Evolutionary conservation across 805 yeast species (phyloP).

Genomic region (Lipomyces yamadae): DNA sequence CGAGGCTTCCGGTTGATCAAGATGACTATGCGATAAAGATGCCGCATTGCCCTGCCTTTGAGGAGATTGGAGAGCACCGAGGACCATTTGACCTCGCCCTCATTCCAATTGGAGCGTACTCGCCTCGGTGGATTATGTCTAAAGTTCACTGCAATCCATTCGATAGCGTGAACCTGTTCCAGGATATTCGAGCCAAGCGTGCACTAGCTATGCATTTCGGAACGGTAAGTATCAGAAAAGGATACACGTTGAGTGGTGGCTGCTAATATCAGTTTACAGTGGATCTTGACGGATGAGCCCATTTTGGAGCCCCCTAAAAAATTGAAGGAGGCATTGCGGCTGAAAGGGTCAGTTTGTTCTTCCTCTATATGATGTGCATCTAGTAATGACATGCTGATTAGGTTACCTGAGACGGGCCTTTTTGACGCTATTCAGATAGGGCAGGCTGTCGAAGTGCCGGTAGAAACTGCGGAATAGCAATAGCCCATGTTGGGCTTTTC

Average conservation of each 20-base stretch:
- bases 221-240: slow-evolving; percentile 17
- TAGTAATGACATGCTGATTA: background rate
- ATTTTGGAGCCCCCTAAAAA: slow-evolving; percentile 28
- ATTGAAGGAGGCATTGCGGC: slow-evolving; percentile 23
- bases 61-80: slow-evolving; percentile 26
- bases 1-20: slow-evolving; percentile 13
- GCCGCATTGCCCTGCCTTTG: slow-evolving; percentile 32
- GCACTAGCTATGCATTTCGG: slow-evolving; percentile 35
- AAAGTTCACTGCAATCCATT: slow-evolving; percentile 27
- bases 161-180: slow-evolving; percentile 30
- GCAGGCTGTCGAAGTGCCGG: slow-evolving; percentile 18
- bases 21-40: slow-evolving; percentile 30
- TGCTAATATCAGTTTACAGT: slow-evolving; percentile 3
- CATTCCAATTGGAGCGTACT: slow-evolving; percentile 33
- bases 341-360: slow-evolving; percentile 8
- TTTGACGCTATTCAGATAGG: slow-evolving; percentile 26
- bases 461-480: background rate
- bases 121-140: slow-evolving; percentile 35
- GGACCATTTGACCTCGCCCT: slow-evolving; percentile 35
- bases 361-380: background rate
- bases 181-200: slow-evolving; percentile 24
- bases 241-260: background rate
- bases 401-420: slow-evolving; percentile 21
- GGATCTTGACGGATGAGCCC: slow-evolving; percentile 30
- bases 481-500: no score